Evolutionary conservation across 805 yeast genomes (phyloP).

Genomic region (Ascoidea rubescens): DNA sequence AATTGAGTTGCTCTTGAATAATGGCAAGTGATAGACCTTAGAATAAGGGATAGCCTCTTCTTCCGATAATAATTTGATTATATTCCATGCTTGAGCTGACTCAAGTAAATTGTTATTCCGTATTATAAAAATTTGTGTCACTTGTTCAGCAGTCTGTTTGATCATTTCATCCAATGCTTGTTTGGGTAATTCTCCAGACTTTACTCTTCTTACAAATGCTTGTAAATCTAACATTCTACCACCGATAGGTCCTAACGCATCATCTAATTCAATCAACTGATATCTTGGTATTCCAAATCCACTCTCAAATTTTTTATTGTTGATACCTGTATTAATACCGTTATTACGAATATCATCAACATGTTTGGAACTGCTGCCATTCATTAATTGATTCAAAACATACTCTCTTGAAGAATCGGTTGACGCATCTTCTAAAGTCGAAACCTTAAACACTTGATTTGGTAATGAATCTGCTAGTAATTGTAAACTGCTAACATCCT

Average conservation of each 20-base stretch:
- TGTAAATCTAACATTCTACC: slow-evolving; percentile 93
- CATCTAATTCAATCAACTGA: slow-evolving; percentile 23
- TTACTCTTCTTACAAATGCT: slow-evolving; percentile 75
- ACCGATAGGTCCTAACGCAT: slow-evolving; percentile 63
- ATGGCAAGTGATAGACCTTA: slow-evolving; percentile 40
- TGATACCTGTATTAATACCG: not conserved
- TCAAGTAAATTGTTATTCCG: slow-evolving; percentile 29
- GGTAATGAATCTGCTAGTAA: slow-evolving; percentile 64
- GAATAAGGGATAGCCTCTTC: slow-evolving; percentile 31
- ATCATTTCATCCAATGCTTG: slow-evolving; percentile 73
- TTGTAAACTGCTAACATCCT: slow-evolving; percentile 68
- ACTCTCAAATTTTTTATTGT: slow-evolving; percentile 12
- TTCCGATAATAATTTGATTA: slow-evolving; percentile 51
- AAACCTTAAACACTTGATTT: slow-evolving; percentile 68
- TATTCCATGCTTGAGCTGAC: slow-evolving; percentile 78
- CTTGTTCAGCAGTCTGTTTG: slow-evolving; percentile 74
- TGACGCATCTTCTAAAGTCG: slow-evolving; percentile 73
- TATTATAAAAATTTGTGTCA: slow-evolving; percentile 47
- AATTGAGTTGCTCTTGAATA: slow-evolving; percentile 43
- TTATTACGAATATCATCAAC: not conserved
- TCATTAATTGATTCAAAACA: slow-evolving; percentile 39
- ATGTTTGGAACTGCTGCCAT: slow-evolving; percentile 17
- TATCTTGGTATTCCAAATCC: slow-evolving; percentile 12
- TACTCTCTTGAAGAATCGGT: slow-evolving; percentile 54
- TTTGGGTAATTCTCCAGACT: slow-evolving; percentile 72